Evolutionary conservation across 169 alveolate species (phyloP), one percentile per base, ranked within the genome.

Genomic region (Eimeria acervulina): DNA sequence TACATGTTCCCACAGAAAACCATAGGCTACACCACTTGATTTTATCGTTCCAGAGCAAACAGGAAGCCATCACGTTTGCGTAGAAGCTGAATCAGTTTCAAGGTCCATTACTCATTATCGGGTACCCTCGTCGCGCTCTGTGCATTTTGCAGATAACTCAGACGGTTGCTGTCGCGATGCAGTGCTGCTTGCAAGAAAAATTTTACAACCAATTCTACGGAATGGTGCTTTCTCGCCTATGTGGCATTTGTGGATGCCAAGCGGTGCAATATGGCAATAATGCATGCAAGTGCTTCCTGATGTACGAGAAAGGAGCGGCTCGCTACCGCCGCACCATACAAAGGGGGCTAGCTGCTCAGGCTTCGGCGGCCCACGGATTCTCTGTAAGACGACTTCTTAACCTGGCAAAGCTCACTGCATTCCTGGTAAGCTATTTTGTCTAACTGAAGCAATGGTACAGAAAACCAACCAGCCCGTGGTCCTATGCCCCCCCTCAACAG

Each of bases 271-370:
- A 12, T 17, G 63, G 76, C 38, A 51, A 23, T 80, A 42, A 59
- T 52, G 84, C 31, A 42, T 94, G 96, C 94, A 42, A 31, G 87
- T 94, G 96, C 31, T 83, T 83, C 89, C 76, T 68, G 10, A 81
- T 83, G 7, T 61, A 68, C 55, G 90, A 66, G 26, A 94, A 94
- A 72, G 96, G 68, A 19, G 96, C 92, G 81, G 90, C 81, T 28
- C 81, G 83, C 38, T 94, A 74, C 74, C 63, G 90, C 63, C 85
- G 96, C 42, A 72, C 91, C 23, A 21, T 66, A 33, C 94, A 83
- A 90, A 59, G 96, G 15, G 96, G 96, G 40, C 55, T 94, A 38
- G 96, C 96, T 19, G 96, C 96, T 17, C 96, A 94, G 89, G 91
- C 76, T 26, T 94, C 96, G 17, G 96, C 96, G 3, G 94, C 96